These are phyloP conservation scores for Pestalotiopsis sp. DNA, from an alignment of 2,329 filamentous ascomycete genomes.

Conservation along the genomic window DNA sequence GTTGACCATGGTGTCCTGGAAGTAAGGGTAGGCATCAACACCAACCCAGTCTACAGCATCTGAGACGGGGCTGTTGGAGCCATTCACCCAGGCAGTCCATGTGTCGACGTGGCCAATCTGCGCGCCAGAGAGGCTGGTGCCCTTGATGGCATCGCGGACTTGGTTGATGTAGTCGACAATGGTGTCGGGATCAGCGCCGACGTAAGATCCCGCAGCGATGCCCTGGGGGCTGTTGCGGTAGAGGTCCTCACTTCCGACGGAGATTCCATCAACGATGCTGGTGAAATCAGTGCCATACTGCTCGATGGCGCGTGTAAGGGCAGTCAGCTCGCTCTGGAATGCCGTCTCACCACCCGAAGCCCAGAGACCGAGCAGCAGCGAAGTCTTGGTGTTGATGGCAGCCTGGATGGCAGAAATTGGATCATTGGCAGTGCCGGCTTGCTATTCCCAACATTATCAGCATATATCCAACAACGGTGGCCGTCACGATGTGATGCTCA, in stretches of 20 bases:
- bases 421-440: constrained; percentile 64
- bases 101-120: constrained; percentile 86
- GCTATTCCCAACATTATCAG: constrained; percentile 38
- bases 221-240: constrained; percentile 79
- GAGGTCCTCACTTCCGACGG: constrained; percentile 83
- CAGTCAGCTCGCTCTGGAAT: constrained; percentile 74
- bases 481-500: neutral
- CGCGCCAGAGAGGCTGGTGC: constrained; percentile 59
- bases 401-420: constrained; percentile 62
- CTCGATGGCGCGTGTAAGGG: constrained; percentile 69
- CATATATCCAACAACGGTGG: neutral
- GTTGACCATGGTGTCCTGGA: constrained; percentile 71
- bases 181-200: constrained; percentile 63
- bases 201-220: constrained; percentile 61
- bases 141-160: constrained; percentile 64
- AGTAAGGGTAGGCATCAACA: constrained; percentile 86
- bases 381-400: constrained; percentile 78
- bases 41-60: constrained; percentile 77
- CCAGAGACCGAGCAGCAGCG: constrained; percentile 84
- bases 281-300: constrained; percentile 70
- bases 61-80: constrained; percentile 71
- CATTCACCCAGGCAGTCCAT: constrained; percentile 79
- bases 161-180: constrained; percentile 72
- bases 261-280: constrained; percentile 76
- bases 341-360: constrained; percentile 65